Percentiles rank a stretch among this genome's conserved stretches.
Evolutionary conservation across 805 yeast species (phyloP).

Genomic region (Candida lessepsii): DNA sequence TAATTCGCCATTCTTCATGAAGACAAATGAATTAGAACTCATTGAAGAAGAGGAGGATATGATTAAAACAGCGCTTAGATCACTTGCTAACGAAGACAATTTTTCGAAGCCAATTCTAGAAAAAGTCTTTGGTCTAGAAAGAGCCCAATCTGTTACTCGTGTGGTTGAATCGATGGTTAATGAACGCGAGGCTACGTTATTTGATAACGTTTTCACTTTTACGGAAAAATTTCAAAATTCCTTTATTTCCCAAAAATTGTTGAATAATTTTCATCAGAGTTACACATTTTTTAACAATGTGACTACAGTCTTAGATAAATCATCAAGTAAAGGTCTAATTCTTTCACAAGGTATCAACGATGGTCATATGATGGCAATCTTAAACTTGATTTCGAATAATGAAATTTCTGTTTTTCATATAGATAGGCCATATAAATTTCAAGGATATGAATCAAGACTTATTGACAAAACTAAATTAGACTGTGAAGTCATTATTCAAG

Average conservation of each 20-base stretch:
- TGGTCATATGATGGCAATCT: slow-evolving; percentile 59
- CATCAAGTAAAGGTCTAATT: slow-evolving; percentile 41
- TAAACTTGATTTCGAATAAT: slow-evolving; percentile 51
- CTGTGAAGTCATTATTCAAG: slow-evolving; percentile 53
- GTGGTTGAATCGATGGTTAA: slow-evolving; percentile 53
- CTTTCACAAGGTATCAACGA: slow-evolving; percentile 57
- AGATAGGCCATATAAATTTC: slow-evolving; percentile 51
- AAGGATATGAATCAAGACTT: slow-evolving; percentile 73
- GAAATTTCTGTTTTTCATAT: slow-evolving; percentile 48
- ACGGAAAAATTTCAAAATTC: slow-evolving; percentile 4
- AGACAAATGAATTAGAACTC: slow-evolving; percentile 11
- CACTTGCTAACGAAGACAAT: slow-evolving; percentile 50
- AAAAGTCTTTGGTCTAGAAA: slow-evolving; percentile 43
- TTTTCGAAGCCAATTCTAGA: slow-evolving; percentile 49
- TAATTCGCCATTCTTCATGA: slow-evolving; percentile 40
- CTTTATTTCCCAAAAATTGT: not conserved
- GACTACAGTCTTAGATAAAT: slow-evolving; percentile 25
- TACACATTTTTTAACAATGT: slow-evolving; percentile 45
- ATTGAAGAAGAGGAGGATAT: slow-evolving; percentile 24
- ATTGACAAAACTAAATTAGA: slow-evolving; percentile 66
- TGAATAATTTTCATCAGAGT: slow-evolving; percentile 2
- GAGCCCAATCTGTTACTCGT: slow-evolving; percentile 45
- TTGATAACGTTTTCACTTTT: slow-evolving; percentile 12
- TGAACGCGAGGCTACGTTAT: slow-evolving; percentile 54
- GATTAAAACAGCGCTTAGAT: slow-evolving; percentile 45